A percentile compares a stretch with the other conserved stretches of the same genome.
These are phyloP conservation scores for Aspergillus cristatus DNA, from an alignment of 495 filamentous ascomycete genomes.

Conservation along the genomic window DNA sequence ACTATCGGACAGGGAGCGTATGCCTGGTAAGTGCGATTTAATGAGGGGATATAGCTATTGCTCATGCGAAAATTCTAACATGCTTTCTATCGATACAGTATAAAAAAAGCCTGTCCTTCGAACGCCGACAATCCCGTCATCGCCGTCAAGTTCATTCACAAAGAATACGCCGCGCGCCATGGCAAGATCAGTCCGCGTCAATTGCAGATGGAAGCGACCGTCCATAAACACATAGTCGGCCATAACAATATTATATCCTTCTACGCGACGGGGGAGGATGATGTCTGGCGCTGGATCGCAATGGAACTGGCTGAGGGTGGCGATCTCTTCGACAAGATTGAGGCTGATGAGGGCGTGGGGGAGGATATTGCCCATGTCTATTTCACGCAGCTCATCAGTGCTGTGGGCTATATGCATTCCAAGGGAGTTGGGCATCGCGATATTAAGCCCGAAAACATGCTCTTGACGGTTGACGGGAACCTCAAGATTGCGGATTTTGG, in stretches of 20 bases:
- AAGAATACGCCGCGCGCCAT: conserved; percentile 80
- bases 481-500: conserved; percentile 97
- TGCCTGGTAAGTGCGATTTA: conserved; percentile 63
- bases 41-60: neutral
- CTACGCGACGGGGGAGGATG: conserved; percentile 78
- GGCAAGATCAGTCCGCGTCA: conserved; percentile 85
- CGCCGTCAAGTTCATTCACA: conserved; percentile 97
- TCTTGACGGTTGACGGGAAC: conserved; percentile 72
- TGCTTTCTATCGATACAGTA: conserved; percentile 42
- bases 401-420: conserved; percentile 90
- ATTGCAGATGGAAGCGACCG: conserved; percentile 75
- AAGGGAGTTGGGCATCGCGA: conserved; percentile 84
- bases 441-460: conserved; percentile 86
- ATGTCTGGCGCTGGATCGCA: conserved; percentile 91
- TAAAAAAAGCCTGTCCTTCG: conserved; percentile 83
- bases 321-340: conserved; percentile 98
- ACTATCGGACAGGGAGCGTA: conserved; percentile 96
- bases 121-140: conserved; percentile 66
- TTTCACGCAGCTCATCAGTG: conserved; percentile 84
- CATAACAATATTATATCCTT: conserved; percentile 92
- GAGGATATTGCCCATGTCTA: conserved; percentile 95
- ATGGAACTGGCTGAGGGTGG: conserved; percentile 97
- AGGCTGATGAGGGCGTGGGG: conserved; percentile 84
- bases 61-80: conserved; percentile 1
- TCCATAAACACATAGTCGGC: conserved; percentile 78